Conservation (phyloP, 2,329 filamentous ascomycete genomes). For the Beauveria sp. region DNA sequence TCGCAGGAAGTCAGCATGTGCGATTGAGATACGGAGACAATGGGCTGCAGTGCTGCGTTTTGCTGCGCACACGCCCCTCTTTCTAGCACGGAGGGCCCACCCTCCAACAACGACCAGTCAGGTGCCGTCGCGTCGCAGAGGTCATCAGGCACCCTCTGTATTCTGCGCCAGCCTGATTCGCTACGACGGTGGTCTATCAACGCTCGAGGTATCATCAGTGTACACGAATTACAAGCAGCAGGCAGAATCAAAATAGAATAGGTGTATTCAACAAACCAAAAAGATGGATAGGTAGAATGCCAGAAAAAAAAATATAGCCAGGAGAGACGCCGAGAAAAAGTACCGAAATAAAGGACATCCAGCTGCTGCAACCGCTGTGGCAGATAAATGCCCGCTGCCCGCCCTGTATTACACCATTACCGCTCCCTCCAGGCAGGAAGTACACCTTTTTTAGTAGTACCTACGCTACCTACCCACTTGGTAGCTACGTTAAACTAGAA, state of each 20-base stretch:
- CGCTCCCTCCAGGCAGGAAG: too few relatives aligned
- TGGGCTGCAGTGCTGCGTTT: neutral
- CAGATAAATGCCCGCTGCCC: neutral
- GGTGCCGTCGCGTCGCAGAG: conserved; percentile 13
- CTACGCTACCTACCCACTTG: neutral
- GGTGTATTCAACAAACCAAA: too few relatives aligned
- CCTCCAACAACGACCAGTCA: conserved; percentile 19
- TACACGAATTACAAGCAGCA: too few relatives aligned
- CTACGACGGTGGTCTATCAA: neutral
- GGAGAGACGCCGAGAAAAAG: too few relatives aligned
- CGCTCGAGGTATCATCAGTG: too few relatives aligned
- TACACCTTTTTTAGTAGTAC: too few relatives aligned
- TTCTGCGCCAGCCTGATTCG: neutral
- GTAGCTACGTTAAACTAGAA: neutral
- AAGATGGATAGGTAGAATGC: too few relatives aligned
- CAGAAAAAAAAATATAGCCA: too few relatives aligned
- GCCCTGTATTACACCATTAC: neutral
- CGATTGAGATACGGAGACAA: too few relatives aligned
- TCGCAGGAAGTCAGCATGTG: too few relatives aligned
- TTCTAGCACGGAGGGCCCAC: neutral
- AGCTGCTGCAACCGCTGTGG: neutral
- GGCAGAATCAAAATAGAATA: too few relatives aligned
- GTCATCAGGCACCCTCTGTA: conserved; percentile 1
- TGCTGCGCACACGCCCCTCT: conserved; percentile 2
- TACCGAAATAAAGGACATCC: neutral